phyloP scores from a whole-genome alignment of 2,329 filamentous ascomycete species.

The Cordyceps pruinosa region DNA sequence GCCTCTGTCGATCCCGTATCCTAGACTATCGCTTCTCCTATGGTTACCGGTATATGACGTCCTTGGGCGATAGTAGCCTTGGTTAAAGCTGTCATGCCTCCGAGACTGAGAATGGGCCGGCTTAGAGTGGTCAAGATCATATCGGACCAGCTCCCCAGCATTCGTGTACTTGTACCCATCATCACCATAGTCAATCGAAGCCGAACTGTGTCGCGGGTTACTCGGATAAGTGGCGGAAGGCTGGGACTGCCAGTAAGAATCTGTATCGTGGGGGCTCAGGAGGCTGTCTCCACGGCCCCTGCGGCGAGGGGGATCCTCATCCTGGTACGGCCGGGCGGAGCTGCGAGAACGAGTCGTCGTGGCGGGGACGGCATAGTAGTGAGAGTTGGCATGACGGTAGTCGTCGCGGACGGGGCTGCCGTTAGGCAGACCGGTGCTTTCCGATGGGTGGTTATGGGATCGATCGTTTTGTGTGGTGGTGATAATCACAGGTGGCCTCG shows the following conservation, averaged over 20 bases:
- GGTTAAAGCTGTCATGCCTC: constrained; percentile 50
- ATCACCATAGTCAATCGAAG: constrained; percentile 46
- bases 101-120: constrained; percentile 32
- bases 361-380: constrained; percentile 23
- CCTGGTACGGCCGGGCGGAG: constrained; percentile 40
- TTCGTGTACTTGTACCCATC: constrained; percentile 59
- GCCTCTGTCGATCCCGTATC: background rate
- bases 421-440: constrained; percentile 28
- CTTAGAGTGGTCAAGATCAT: constrained; percentile 50
- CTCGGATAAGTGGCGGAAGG: constrained; percentile 40
- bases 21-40: constrained; percentile 19
- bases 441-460: constrained; percentile 33
- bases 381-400: constrained; percentile 43
- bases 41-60: constrained; percentile 44
- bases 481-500: constrained; percentile 49
- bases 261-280: constrained; percentile 31
- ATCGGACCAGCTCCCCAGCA: constrained; percentile 53
- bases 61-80: constrained; percentile 48
- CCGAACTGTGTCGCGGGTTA: constrained; percentile 35
- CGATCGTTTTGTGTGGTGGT: constrained; percentile 44
- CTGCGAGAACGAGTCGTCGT: constrained; percentile 36
- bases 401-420: constrained; percentile 45
- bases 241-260: constrained; percentile 41
- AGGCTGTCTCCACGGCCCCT: constrained; percentile 43
- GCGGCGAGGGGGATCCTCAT: constrained; percentile 44